Percentiles rank a stretch among this genome's conserved stretches.
Conservation (phyloP, 2,329 filamentous ascomycete species). For the Parafenestella ontariensis region DNA sequence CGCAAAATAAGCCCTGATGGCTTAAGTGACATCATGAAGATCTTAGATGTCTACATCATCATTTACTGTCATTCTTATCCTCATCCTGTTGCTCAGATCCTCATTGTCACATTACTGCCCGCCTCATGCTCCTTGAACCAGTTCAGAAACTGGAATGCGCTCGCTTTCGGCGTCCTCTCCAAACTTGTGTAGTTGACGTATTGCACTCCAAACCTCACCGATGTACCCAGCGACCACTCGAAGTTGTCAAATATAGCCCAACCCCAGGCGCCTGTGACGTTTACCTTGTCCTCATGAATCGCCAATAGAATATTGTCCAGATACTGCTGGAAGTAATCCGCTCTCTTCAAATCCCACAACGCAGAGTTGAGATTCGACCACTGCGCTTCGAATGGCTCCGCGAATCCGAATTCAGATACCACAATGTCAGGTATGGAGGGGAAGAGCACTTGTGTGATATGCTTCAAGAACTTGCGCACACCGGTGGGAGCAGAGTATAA, state of each 20-base stretch:
- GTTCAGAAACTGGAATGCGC: constrained; percentile 52
- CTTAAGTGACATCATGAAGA: no score
- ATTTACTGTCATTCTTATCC: background rate
- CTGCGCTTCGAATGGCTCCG: constrained; percentile 51
- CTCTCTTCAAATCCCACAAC: constrained; percentile 51
- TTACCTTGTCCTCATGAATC: constrained; percentile 49
- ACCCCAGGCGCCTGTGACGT: constrained; percentile 52
- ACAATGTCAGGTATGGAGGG: constrained; percentile 52
- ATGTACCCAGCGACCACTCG: constrained; percentile 50
- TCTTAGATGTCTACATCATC: no score
- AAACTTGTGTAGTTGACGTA: constrained; percentile 53
- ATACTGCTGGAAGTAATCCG: constrained; percentile 53
- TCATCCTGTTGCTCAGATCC: constrained; percentile 11
- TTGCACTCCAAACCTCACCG: constrained; percentile 52
- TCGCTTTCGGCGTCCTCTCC: constrained; percentile 52
- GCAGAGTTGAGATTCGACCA: constrained; percentile 39
- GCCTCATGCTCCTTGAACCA: constrained; percentile 50
- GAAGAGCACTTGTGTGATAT: constrained; percentile 53
- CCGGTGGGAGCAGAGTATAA: constrained; percentile 50
- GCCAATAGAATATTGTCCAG: constrained; percentile 51
- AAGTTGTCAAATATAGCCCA: constrained; percentile 55
- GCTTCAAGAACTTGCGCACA: constrained; percentile 52
- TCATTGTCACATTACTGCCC: constrained; percentile 36
- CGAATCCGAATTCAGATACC: constrained; percentile 52
- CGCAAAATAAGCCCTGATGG: no score